Conservation (phyloP, 495 filamentous ascomycete species). For the Cladorrhinum samala region DNA sequence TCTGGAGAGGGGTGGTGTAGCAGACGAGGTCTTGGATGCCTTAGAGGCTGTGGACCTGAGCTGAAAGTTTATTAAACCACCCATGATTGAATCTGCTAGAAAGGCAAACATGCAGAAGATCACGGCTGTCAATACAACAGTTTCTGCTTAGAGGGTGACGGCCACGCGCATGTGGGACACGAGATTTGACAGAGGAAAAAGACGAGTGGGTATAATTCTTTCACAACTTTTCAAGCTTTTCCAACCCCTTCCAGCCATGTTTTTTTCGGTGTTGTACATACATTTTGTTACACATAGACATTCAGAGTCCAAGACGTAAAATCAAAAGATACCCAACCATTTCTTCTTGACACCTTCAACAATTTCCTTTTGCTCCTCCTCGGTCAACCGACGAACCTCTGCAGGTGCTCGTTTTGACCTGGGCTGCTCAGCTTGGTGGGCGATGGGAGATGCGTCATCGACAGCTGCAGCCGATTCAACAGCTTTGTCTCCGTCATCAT, state of each 20-base stretch:
- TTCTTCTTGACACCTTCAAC: conserved; percentile 30
- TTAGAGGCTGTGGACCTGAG: conserved; percentile 56
- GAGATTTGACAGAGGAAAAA: not conserved
- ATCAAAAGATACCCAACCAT: conserved; percentile 39
- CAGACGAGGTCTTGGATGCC: conserved; percentile 75
- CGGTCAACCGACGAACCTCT: conserved; percentile 4
- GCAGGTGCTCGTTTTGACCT: not conserved
- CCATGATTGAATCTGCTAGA: too few species aligned
- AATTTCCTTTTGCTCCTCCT: conserved; percentile 10
- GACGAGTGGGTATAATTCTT: not conserved
- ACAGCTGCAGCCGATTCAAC: not conserved
- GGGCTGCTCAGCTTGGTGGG: not conserved
- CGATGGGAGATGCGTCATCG: not conserved
- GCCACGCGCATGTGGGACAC: not conserved
- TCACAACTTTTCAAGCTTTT: not conserved
- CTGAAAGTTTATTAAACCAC: not conserved
- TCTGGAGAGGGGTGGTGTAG: conserved; percentile 65
- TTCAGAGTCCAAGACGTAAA: not conserved
- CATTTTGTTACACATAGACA: conserved; percentile 1
- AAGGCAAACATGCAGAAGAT: too few species aligned
- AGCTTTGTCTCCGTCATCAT: conserved; percentile 4
- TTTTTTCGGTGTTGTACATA: conserved; percentile 4
- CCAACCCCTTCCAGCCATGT: not conserved
- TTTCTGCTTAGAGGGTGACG: too few species aligned
- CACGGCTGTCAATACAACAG: too few species aligned